Percentiles rank a stretch among this genome's conserved stretches.
phyloP scores from a whole-genome alignment of 1,284 basidiomycete species.

The Entoloma clypeatum region DNA sequence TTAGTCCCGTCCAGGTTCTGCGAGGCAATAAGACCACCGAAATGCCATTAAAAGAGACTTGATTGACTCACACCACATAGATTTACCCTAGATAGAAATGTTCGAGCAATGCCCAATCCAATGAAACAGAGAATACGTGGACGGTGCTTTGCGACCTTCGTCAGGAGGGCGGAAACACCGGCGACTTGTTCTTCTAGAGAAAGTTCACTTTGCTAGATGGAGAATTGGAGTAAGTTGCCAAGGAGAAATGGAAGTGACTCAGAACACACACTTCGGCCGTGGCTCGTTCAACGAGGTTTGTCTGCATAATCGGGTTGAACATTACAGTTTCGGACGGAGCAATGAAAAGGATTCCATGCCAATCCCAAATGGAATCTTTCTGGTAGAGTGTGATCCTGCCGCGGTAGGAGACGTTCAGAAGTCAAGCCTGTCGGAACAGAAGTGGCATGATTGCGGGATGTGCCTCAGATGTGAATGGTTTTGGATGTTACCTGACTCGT shows the following conservation, averaged over 20 bases:
- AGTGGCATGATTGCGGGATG: not conserved
- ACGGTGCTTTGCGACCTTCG: conserved; percentile 50
- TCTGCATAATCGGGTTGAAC: conserved; percentile 42
- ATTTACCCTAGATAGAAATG: conserved; percentile 38
- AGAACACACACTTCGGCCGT: conserved; percentile 38
- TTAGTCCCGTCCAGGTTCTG: conserved; percentile 13
- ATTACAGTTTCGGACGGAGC: not conserved
- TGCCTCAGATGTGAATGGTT: not conserved
- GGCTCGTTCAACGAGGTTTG: conserved; percentile 57
- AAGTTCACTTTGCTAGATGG: conserved; percentile 53
- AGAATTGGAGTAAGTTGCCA: not conserved
- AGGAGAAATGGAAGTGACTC: not conserved
- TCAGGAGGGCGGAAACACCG: conserved; percentile 47
- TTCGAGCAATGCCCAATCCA: conserved; percentile 66
- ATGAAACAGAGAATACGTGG: conserved; percentile 70
- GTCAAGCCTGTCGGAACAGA: conserved; percentile 44
- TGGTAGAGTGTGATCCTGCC: conserved; percentile 45
- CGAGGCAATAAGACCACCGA: not conserved
- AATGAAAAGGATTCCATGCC: conserved; percentile 28
- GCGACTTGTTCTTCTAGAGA: conserved; percentile 48
- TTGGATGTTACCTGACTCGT: conserved; percentile 42
- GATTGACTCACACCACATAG: conserved; percentile 19
- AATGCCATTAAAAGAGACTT: too few species aligned
- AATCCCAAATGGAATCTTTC: conserved; percentile 47
- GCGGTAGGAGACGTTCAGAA: conserved; percentile 37